Evolutionary conservation across 2,329 filamentous ascomycete genomes (phyloP).

Genomic region (Colletotrichum lupini): DNA sequence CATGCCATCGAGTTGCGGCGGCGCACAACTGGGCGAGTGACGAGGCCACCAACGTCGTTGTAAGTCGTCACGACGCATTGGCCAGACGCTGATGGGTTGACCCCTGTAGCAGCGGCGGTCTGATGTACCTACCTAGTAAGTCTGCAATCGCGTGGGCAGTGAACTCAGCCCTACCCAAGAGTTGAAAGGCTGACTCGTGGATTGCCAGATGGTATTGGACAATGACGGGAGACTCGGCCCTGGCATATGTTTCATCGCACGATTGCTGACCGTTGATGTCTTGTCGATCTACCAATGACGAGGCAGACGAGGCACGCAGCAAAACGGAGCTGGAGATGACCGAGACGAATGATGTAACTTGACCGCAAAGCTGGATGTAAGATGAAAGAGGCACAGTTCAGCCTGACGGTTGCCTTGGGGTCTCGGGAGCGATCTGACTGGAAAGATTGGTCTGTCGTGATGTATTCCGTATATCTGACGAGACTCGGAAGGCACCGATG

Average conservation of each 20-base stretch:
- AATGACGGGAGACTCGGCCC: not conserved
- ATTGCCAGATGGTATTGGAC: conserved; percentile 7
- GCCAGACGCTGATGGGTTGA: conserved; percentile 3
- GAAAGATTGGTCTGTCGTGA: not conserved
- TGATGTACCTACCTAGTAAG: conserved; percentile 7
- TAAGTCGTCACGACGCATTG: not conserved
- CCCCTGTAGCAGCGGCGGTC: conserved; percentile 19
- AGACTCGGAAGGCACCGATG: not conserved
- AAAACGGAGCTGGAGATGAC: not conserved
- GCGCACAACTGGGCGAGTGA: not conserved
- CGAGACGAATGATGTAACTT: conserved; percentile 12
- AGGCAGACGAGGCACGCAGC: not conserved
- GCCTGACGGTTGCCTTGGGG: conserved; percentile 8
- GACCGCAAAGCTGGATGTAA: not conserved
- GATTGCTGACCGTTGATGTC: conserved; percentile 19
- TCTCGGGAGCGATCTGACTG: not conserved
- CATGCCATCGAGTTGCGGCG: not conserved
- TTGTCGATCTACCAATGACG: conserved; percentile 4
- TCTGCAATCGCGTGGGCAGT: not conserved
- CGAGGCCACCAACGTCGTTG: not conserved
- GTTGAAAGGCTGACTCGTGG: not conserved
- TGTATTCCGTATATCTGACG: not conserved
- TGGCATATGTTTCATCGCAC: not conserved
- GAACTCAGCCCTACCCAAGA: conserved; percentile 24
- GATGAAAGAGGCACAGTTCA: not conserved